Conservation (phyloP, 2,329 filamentous ascomycete genomes). For the Exophiala bonariae region DNA sequence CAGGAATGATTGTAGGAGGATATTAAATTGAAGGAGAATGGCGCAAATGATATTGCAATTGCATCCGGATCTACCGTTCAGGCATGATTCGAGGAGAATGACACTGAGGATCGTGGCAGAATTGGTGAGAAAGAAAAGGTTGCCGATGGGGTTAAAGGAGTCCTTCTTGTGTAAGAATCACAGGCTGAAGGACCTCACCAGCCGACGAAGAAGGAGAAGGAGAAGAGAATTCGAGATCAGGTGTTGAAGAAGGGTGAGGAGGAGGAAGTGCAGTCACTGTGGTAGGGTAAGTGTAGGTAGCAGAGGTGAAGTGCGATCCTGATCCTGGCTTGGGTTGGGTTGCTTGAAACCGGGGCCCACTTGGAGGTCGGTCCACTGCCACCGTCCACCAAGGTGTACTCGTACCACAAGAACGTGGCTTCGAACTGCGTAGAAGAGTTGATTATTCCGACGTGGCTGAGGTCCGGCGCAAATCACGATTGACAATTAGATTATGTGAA, state of each 20-base stretch:
- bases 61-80: constrained; percentile 25
- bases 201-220: not conserved
- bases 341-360: constrained; percentile 20
- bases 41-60: constrained; percentile 23
- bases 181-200: constrained; percentile 21
- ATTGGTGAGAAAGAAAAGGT: constrained; percentile 1
- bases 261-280: no score
- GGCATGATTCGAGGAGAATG: constrained; percentile 24
- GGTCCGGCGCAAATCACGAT: constrained; percentile 3
- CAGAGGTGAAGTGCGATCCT: constrained; percentile 15
- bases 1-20: constrained; percentile 24
- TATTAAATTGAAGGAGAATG: constrained; percentile 11
- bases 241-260: not conserved
- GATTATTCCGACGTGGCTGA: constrained; percentile 9
- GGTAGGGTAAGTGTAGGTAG: constrained; percentile 10
- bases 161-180: constrained; percentile 35
- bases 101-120: constrained; percentile 32
- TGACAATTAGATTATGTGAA: not conserved
- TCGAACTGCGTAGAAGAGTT: constrained; percentile 15
- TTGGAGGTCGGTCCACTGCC: not conserved
- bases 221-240: constrained; percentile 8
- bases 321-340: constrained; percentile 16
- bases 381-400: constrained; percentile 9
- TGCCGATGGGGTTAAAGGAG: not conserved
- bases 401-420: constrained; percentile 26